Evolutionary conservation across 2,329 filamentous ascomycete species (phyloP).

Genomic region (Magnaporthiopsis rhizophila): DNA sequence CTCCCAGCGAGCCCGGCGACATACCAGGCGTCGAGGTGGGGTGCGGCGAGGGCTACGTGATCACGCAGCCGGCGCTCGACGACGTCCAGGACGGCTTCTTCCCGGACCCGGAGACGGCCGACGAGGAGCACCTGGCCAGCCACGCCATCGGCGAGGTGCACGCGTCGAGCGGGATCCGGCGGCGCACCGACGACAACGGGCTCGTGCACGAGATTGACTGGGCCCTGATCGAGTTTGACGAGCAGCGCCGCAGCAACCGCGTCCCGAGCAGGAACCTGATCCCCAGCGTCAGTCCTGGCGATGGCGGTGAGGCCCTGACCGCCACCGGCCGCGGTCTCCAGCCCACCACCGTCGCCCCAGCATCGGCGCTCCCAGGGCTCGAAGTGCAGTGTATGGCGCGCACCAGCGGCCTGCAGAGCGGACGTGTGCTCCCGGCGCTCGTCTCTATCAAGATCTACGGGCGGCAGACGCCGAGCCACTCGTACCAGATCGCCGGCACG

Average conservation of each 20-base stretch:
- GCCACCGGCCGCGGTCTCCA: slow-evolving; percentile 29
- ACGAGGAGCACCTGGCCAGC: slow-evolving; percentile 75
- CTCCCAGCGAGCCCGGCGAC: slow-evolving; percentile 60
- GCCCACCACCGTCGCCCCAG: slow-evolving; percentile 51
- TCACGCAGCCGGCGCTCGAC: slow-evolving; percentile 88
- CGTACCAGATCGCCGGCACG: slow-evolving; percentile 48
- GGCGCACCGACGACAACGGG: slow-evolving; percentile 59
- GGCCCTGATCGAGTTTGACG: slow-evolving; percentile 77
- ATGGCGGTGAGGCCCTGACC: not conserved
- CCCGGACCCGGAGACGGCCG: slow-evolving; percentile 58
- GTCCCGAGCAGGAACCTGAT: slow-evolving; percentile 67
- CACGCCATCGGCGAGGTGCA: slow-evolving; percentile 78
- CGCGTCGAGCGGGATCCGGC: slow-evolving; percentile 81
- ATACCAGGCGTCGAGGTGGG: slow-evolving; percentile 69
- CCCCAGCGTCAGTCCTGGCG: slow-evolving; percentile 24
- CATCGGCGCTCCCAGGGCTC: slow-evolving; percentile 58
- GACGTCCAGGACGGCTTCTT: slow-evolving; percentile 81
- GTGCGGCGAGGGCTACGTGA: slow-evolving; percentile 67
- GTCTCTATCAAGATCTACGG: slow-evolving; percentile 83
- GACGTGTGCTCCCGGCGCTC: slow-evolving; percentile 69
- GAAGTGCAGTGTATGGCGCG: slow-evolving; percentile 83
- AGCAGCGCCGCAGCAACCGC: slow-evolving; percentile 40
- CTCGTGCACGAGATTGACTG: slow-evolving; percentile 90
- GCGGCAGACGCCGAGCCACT: slow-evolving; percentile 70
- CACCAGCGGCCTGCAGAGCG: slow-evolving; percentile 74